Percentiles rank a stretch among this genome's conserved stretches.
Conservation (phyloP, 805 yeast genomes). For the Wickerhamomyces mucosus region DNA sequence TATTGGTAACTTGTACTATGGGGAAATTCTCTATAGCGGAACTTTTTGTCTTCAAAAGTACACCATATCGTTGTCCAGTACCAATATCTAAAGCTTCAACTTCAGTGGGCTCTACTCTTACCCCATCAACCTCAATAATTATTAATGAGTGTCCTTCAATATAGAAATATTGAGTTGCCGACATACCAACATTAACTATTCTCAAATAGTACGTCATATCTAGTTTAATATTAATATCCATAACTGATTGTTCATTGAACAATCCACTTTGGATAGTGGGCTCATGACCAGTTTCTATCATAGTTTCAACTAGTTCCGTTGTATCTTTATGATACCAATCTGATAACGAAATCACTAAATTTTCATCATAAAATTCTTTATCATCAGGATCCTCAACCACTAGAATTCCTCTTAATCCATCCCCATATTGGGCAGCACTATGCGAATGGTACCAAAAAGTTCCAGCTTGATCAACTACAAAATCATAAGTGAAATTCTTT, state of each 20-base stretch:
- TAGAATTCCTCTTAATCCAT: conserved; percentile 40
- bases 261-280: conserved; percentile 37
- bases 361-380: conserved; percentile 33
- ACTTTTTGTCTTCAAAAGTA: conserved; percentile 43
- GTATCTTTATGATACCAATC: conserved; percentile 42
- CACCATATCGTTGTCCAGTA: conserved; percentile 72
- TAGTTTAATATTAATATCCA: conserved; percentile 34
- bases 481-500: conserved; percentile 29
- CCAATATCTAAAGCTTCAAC: conserved; percentile 43
- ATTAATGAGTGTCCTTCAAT: conserved; percentile 44
- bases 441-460: conserved; percentile 53
- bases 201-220: conserved; percentile 38
- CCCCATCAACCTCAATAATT: conserved; percentile 53
- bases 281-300: conserved; percentile 35
- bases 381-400: conserved; percentile 24
- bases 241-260: conserved; percentile 38
- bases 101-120: conserved; percentile 38
- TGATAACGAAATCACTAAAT: conserved; percentile 29
- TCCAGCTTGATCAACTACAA: conserved; percentile 35
- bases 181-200: conserved; percentile 46
- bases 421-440: conserved; percentile 34
- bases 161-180: conserved; percentile 45
- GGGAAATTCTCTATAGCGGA: conserved; percentile 29
- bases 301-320: conserved; percentile 24
- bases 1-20: conserved; percentile 49